Conservation (phyloP, 495 filamentous ascomycete genomes). For the Xylaria cubensis region DNA sequence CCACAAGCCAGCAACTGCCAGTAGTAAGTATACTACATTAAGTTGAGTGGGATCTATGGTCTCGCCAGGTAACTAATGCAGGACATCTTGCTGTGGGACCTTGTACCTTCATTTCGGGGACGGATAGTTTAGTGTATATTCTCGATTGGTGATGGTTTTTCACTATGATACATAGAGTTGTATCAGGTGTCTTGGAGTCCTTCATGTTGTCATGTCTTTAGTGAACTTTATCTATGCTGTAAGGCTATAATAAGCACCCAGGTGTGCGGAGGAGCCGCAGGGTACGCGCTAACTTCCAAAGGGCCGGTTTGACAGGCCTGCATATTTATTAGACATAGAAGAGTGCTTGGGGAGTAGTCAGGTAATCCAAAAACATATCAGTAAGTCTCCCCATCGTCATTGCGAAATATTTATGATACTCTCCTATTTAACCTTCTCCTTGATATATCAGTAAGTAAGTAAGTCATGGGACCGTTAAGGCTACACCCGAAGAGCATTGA, state of each 20-base stretch:
- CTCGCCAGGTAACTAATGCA: slow-evolving; percentile 4
- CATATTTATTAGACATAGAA: neutral
- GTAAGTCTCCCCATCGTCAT: neutral
- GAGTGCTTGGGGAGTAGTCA: neutral
- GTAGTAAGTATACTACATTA: neutral
- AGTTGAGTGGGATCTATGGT: neutral
- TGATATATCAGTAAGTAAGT: neutral
- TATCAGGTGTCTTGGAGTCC: slow-evolving; percentile 6
- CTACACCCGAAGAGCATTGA: neutral
- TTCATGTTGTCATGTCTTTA: neutral
- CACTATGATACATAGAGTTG: slow-evolving; percentile 3
- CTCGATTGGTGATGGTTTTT: slow-evolving; percentile 11
- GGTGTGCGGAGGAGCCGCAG: slow-evolving; percentile 13
- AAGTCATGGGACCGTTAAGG: neutral
- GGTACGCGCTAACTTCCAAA: slow-evolving; percentile 3
- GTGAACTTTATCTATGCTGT: slow-evolving; percentile 2
- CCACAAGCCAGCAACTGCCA: neutral
- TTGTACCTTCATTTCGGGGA: slow-evolving; percentile 24
- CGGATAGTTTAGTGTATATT: slow-evolving; percentile 11
- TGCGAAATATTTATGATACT: neutral
- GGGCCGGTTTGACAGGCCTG: neutral
- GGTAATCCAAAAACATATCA: neutral
- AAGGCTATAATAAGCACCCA: neutral
- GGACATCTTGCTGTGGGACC: slow-evolving; percentile 17
- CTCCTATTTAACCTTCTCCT: neutral